Evolutionary conservation across 208 protist genomes (phyloP), one percentile per base, ranked within the genome.

Genomic region (Acanthamoeba divionensis): DNA sequence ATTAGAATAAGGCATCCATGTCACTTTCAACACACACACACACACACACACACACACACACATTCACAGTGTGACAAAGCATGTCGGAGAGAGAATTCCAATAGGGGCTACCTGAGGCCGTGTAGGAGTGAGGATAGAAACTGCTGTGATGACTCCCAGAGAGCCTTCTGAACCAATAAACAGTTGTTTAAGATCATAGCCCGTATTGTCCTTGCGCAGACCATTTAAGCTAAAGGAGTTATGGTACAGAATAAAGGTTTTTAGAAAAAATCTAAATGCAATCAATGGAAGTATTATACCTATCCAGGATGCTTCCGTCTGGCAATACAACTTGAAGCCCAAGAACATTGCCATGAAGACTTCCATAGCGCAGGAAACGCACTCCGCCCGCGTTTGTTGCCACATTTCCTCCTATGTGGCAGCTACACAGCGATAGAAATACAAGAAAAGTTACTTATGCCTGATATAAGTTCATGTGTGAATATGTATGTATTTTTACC

Each of bases 361-460:
- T 97, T 44, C 98, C 98, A 91, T 99, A 99, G 36, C 98, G 95
- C 18, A 98, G 91, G 85, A 96, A 98, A 80, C 98, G 95, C 36
- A 99, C 96, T n/a, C 98, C 98, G 41, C 98, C 98, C 5, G 98
- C 98, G 92, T 98, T 98, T 15, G 98, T 99, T 48, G 97, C 96
- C 13, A 98, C 94, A 92, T 98, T 98, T 33, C 98, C 98, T 66
- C 98, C 98, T 57, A 99, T 98, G 66, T 98, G 96, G 88, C 98
- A 98, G 65, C 90, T 95, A 63, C 26, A 0, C 24, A 18, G 3
- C 2, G 31, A 65, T 2, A 60, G 47, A 13, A 29, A 5, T 57
- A 5, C 33, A 77, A 5, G 1, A 45, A 33, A 60, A 13, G 29
- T 2, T 44, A 2, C 6, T 21, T 82, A 24, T 2, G 75, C 13